Evolutionary conservation across 306 rosid species (phyloP).

Genomic region (Vigna nakashimae): DNA sequence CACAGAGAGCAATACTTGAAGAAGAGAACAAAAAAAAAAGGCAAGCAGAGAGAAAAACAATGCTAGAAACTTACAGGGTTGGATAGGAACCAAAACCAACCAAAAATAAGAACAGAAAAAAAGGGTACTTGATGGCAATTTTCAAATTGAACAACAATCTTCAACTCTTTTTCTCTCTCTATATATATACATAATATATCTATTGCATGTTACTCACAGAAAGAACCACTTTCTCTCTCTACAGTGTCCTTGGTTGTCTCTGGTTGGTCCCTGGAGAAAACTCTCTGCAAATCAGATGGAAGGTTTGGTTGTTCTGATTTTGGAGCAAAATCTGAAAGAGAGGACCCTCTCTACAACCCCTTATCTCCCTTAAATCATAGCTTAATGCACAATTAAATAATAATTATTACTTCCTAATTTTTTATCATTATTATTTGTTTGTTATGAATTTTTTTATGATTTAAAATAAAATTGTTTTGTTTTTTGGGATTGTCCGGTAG

Average conservation of each 20-base stretch:
- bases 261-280: not conserved
- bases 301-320: conserved; percentile 45
- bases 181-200: not conserved
- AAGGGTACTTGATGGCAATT: not conserved
- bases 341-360: conserved; percentile 43
- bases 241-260: not conserved
- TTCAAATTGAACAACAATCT: not conserved
- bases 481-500: not conserved
- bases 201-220: not conserved
- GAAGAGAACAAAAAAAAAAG: not conserved
- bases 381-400: conserved; percentile 48
- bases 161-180: not conserved
- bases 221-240: not conserved
- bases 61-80: conserved; percentile 54
- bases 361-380: conserved; percentile 60
- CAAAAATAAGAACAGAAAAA: not conserved
- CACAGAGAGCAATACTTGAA: conserved; percentile 20
- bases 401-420: not conserved
- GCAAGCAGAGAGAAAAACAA: not conserved
- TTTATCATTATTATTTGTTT: not conserved
- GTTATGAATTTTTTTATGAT: not conserved
- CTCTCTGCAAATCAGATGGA: not conserved
- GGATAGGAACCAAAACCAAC: conserved; percentile 61
- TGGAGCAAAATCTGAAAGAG: conserved; percentile 57
- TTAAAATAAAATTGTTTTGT: not conserved